These are phyloP conservation scores for Coemansia sp. DNA, from an alignment of 192 early-diverging fungal species.

Conservation along the genomic window DNA sequence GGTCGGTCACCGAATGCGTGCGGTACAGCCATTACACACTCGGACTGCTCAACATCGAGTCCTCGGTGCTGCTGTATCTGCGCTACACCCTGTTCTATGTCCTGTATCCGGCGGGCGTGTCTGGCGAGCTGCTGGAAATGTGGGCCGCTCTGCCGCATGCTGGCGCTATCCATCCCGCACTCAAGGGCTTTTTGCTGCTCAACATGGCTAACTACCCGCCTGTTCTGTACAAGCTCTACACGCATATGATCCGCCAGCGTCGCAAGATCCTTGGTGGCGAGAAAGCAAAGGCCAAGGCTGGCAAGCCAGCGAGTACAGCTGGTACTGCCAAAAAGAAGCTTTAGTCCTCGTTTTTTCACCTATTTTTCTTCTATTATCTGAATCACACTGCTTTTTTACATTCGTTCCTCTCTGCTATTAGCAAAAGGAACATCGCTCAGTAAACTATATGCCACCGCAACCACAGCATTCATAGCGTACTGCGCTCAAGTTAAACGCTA, in stretches of 20 bases:
- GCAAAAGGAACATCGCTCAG: no score
- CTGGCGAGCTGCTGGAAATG: conserved; percentile 78
- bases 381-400: background rate
- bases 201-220: conserved; percentile 66
- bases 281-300: conserved; percentile 2
- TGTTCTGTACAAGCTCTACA: conserved; percentile 85
- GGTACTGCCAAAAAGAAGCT: conserved; percentile 23
- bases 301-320: background rate
- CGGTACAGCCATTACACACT: conserved; percentile 91
- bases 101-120: conserved; percentile 89
- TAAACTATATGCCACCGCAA: no score
- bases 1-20: conserved; percentile 89
- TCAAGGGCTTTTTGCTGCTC: conserved; percentile 63
- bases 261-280: conserved; percentile 66
- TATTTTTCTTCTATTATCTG: background rate
- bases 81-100: conserved; percentile 95
- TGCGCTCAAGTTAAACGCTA: no score
- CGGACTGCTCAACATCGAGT: conserved; percentile 63
- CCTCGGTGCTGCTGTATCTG: conserved; percentile 28
- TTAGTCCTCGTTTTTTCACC: background rate
- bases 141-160: conserved; percentile 70
- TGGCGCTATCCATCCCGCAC: conserved; percentile 49
- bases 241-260: conserved; percentile 91
- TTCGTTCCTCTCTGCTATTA: no score
- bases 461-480: no score